Percentiles rank a stretch among this genome's conserved stretches.
Conservation (phyloP, 108 stramenopile genomes). For the Cylindrotheca fusiformis region DNA sequence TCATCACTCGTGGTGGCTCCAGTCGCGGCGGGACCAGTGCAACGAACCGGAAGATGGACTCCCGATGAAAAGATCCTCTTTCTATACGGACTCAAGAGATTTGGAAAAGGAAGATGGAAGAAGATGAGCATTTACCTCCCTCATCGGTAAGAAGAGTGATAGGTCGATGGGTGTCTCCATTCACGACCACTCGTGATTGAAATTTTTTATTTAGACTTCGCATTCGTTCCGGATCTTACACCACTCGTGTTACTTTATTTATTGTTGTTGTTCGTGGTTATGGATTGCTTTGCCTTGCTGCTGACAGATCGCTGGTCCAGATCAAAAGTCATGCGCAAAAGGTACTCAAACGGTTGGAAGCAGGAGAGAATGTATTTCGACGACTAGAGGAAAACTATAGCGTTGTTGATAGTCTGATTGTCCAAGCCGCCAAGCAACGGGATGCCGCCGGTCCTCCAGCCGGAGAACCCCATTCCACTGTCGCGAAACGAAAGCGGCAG, state of each 20-base stretch:
- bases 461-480: neutral
- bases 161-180: neutral
- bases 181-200: neutral
- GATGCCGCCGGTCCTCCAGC: constrained; percentile 7
- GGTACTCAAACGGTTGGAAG: constrained; percentile 47
- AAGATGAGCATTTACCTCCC: constrained; percentile 67
- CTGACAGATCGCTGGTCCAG: constrained; percentile 46
- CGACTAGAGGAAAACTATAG: constrained; percentile 40
- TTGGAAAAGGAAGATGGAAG: constrained; percentile 91
- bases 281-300: too few relatives aligned
- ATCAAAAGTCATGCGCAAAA: constrained; percentile 68
- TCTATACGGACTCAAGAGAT: constrained; percentile 75
- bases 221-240: too few relatives aligned
- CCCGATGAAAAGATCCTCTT: constrained; percentile 87
- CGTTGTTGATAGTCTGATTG: constrained; percentile 31
- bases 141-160: constrained; percentile 32
- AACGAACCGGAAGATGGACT: constrained; percentile 84
- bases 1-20: neutral
- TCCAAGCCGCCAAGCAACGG: constrained; percentile 27
- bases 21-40: neutral
- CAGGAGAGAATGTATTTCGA: constrained; percentile 53
- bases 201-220: too few relatives aligned
- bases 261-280: constrained; percentile 1
- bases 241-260: neutral
- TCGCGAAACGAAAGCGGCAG: constrained; percentile 15